Evolutionary conservation across 2,329 filamentous ascomycete genomes (phyloP), one percentile per base, ranked within the genome.

Genomic region (Stromatinia cepivora): DNA sequence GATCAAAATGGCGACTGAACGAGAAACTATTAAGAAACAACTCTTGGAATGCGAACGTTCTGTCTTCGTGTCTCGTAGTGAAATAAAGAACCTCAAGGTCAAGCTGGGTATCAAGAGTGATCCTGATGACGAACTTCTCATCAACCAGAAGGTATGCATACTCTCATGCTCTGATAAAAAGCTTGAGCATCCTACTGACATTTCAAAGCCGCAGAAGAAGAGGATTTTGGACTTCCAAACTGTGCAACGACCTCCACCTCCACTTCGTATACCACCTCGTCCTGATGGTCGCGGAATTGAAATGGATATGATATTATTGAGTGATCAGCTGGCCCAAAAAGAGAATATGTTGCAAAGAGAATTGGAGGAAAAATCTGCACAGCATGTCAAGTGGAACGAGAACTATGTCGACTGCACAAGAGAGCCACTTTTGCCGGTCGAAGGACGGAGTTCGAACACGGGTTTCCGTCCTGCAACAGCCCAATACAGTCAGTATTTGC

Each of bases 321-420:
- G 91, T 71, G 92, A 97, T 76, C 87, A 92, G 75, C 85, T 91
- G 68, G 88, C 88, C 56, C 92, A 97, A 80, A 92, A 92, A 79
- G 90, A 94, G 74, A 93, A 91, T 74, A 88, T 92, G 75, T 88
- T 97, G 74, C 86, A 90, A 72, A 85, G 85, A 73, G 93, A 96
- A 77, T 92, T 98, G 78, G 92, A 96, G 79, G 88, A 88, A 75
- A 94, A 96, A 80, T 89, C 96, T 67, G 86, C 90, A 76, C 94
- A 95, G 80, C 94, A 97, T 81, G 88, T 91, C 75, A 89, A 91
- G 79, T 97, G 94, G 93, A 97, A 97, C 81, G 86, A 92, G 75
- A 91, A 92, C 77, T 93, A 92, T 82, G 87, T 96, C 76, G 94
- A 98, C 81, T 86, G 93, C 78, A 97, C 94, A 71, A 89, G 90